Evolutionary conservation across 2,329 filamentous ascomycete species (phyloP), one percentile per base, ranked within the genome.

Genomic region (Talaromyces sp.): DNA sequence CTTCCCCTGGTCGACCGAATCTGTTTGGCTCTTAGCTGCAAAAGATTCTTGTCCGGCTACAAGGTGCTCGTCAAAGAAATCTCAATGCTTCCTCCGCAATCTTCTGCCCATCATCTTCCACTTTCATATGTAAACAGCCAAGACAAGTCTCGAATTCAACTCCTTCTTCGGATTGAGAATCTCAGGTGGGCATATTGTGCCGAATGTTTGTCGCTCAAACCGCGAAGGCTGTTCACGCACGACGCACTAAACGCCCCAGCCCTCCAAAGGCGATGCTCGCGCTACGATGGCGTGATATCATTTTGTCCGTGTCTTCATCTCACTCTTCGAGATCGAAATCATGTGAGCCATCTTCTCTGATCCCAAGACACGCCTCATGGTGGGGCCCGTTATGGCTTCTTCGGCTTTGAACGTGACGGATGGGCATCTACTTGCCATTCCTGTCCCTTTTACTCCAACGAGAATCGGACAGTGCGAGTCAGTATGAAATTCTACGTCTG

Each of bases 21-120:
- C 16, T 68, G 66, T 58, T 33, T 68, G 41, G 50, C 63, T 13
- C 67, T 68, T n/a, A 65, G 56, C 65, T 68, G 65, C 39, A 68
- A 68, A 66, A 24, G 31, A 39, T 45, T 68, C 31, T 67, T 64
- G 43, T 24, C 24, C n/a, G 56, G 64, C 45, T 66, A 52, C 24
- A 43, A 52, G 16, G 50, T 52, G 39, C 60, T 56, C 22, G 7
- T 35, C 27, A 67, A 67, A 41, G n/a, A 67, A 33, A 60, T 61
- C 35, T 47, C 47, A 19, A 58, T 64, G 41, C 52, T 63, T 31
- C 66, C 64, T 56, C 57, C 65, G 60, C 63, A 64, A 62, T 63
- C 64, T 52, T 27, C 60, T 52, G 45, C 24, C 9, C 24, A 58
- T 14, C 47, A 64, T 43, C 54, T 60, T 31, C 63, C 59, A 59